Evolutionary conservation across 495 filamentous ascomycete species (phyloP).

Genomic region (Halenospora varia): DNA sequence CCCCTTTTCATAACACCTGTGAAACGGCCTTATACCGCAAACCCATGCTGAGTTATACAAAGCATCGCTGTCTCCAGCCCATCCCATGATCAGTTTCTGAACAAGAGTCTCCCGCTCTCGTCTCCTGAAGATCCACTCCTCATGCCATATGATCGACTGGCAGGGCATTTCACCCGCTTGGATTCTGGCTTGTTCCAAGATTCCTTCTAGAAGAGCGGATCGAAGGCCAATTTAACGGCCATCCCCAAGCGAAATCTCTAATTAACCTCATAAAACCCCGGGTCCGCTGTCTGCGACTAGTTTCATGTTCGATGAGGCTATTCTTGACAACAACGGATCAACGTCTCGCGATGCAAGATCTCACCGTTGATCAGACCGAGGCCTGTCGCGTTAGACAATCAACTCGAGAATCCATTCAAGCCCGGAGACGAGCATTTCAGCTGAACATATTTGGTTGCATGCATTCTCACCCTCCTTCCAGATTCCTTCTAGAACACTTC

Average conservation of each 20-base stretch:
- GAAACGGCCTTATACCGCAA: background rate
- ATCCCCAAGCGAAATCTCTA: background rate
- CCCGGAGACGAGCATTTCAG: background rate
- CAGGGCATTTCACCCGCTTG: too few species aligned
- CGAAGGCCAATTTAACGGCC: background rate
- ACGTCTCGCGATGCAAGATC: background rate
- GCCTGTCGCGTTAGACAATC: too few species aligned
- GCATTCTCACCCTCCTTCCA: background rate
- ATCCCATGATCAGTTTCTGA: background rate
- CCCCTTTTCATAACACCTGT: background rate
- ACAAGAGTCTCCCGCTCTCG: background rate
- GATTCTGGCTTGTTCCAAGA: background rate
- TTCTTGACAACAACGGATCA: background rate
- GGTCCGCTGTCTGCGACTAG: background rate
- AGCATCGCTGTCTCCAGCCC: background rate
- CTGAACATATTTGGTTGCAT: background rate
- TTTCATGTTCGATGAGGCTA: background rate
- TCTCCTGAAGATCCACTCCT: background rate
- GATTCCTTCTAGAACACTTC: background rate
- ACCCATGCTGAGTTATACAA: background rate
- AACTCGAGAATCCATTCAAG: too few species aligned
- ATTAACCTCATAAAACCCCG: background rate
- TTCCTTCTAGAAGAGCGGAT: conserved; percentile 10
- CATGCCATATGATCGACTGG: too few species aligned
- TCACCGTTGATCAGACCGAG: too few species aligned